Base-by-base conservation (phyloP, 192 early-diverging fungal genomes). In the Entomortierella lignicola region DNA sequence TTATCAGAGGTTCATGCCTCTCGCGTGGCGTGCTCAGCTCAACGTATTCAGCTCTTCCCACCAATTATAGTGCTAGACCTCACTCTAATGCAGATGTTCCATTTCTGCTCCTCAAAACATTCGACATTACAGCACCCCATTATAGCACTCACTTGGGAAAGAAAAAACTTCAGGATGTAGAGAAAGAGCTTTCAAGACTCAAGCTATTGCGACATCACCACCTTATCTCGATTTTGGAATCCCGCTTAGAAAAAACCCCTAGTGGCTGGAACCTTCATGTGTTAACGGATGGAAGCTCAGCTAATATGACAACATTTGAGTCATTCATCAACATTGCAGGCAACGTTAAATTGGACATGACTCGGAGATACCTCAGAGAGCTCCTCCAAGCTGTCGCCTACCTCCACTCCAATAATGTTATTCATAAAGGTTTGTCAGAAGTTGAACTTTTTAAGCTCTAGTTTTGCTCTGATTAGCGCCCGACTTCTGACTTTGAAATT, bases 271-370 rank as follows among this genome's bases (percentile, higher is more conserved):
- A 75, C 20, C 62, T 88, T 17, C 75, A 88, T 56, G 70, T 90
- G 8, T 70, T 89, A 23, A 87, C 85, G 66, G 88, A 89, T 54
- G 83, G 67, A 29, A 66, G 75, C 34, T 79, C 75, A 15, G 75
- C 67, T 20, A 79, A 79, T 32, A 79, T 79, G 75, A 83, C 87
- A 1, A 89, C 90, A 11, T 80, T 94, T 25, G 85, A 86, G 63
- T 87, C 90, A 57, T 80, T 91, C 47, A 77, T 94, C 11, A 86
- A 85, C 52, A 87, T 87, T 37, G 91, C 91, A 70, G 91, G 91
- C 2, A 61, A 86, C 7, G 69, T 92, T 17, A 86, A 86, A 8
- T 55, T 89, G 32, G 57, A 81, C 15, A 84, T 89, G 52, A 82
- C 88, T 0, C 77, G 89, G 47, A 84, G 83, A 27, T 94, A 94